These are phyloP conservation scores for Panaeolus papilionaceus DNA, from an alignment of 768 basidiomycete species.

Conservation along the genomic window DNA sequence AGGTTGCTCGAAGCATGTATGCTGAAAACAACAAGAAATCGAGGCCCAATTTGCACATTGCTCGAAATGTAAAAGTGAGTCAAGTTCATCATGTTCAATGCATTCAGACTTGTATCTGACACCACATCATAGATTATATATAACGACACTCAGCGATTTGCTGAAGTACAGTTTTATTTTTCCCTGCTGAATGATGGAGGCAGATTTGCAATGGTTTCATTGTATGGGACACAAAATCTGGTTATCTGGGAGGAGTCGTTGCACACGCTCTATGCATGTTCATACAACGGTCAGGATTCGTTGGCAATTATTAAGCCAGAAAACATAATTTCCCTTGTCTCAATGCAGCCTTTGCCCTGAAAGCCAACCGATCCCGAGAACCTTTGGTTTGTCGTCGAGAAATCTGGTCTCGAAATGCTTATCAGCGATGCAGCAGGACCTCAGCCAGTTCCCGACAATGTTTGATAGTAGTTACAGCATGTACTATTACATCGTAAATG, in stretches of 20 bases:
- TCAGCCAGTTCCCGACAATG: no score
- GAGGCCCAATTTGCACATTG: constrained; percentile 11
- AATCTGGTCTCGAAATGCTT: constrained; percentile 25
- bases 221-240: constrained; percentile 26
- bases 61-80: constrained; percentile 24
- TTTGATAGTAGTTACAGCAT: no score
- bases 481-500: no score
- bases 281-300: constrained; percentile 12
- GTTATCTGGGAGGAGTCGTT: constrained; percentile 26
- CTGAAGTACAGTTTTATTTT: constrained; percentile 28
- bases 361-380: constrained; percentile 15
- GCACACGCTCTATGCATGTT: constrained; percentile 28
- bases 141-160: constrained; percentile 15
- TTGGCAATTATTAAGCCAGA: constrained; percentile 21
- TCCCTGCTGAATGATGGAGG: not conserved
- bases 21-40: constrained; percentile 16
- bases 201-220: constrained; percentile 25
- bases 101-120: not conserved
- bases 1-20: constrained; percentile 20
- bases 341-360: constrained; percentile 32
- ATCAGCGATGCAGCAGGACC: no score
- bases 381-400: constrained; percentile 35
- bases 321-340: constrained; percentile 30
- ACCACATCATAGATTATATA: constrained; percentile 7
- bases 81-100: not conserved